Base-by-base conservation (phyloP, 78 protist species). In the Pigoraptor vietnamica region DNA sequence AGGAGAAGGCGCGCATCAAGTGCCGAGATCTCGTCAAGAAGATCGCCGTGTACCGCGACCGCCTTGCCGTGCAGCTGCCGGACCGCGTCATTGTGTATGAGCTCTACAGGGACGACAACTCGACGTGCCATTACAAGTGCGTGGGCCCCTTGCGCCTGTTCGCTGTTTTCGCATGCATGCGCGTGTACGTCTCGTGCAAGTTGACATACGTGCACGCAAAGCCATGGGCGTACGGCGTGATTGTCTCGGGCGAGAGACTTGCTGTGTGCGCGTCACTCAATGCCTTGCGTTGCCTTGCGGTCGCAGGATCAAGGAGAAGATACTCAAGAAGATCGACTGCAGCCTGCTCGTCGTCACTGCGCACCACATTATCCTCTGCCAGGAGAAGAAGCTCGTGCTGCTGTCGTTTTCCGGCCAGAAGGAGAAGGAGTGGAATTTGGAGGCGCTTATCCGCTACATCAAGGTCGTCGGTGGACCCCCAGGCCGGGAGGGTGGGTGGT, bases 381-480 rank as follows among this genome's bases (percentile, higher is more conserved):
- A 39, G 36, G 94, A 86, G 29, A 1, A n/a, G 14, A 1, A 37
- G 2, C 95, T 95, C 83, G 35, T 36, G 34, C 88, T 81, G 81
- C 1, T 48, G 10, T 23, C 10, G 6, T 39, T 39, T 21, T 67
- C 24, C 1, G 97, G 95, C 37, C 81, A 0, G 34, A 36, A 0
- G 21, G 94, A 38, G 82, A 89, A 96, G 40, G 97, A 95, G 87
- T 97, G 98, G 98, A 90, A 24, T 24, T 6, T 96, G 38, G 96
- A 95, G 19, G 55, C 95, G 1, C 48, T 81, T 10, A 95, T 97
- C 37, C 96, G 96, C 25, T 97, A 95, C 96, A 91, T 96, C 95
- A 95, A 96, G 87, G 96, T 94, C 1, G 81, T 94, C 32, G 97
- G 97, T 38, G 98, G 98, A 2, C 95, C 95, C 2, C 90, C 40